Base-by-base conservation (phyloP, 2,329 filamentous ascomycete species). In the Aspergillus persii region DNA sequence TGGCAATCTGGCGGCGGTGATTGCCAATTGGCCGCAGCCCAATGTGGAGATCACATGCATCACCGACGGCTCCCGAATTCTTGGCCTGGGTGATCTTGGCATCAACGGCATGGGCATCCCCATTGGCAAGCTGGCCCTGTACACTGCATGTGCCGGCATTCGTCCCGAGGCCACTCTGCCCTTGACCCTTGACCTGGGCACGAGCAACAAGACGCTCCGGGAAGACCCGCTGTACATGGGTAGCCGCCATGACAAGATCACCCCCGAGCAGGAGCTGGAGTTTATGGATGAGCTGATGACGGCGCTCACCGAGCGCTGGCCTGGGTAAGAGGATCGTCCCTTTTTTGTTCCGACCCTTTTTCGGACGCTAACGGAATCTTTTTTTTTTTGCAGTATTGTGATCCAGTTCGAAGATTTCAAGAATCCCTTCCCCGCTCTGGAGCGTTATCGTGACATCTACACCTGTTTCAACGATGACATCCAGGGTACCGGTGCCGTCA, bases 401-500 rank as follows among this genome's bases (percentile, higher is more conserved):
- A 91, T 98, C 63, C 95, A 98, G 75, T 98, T 96, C 69, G 94
- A 98, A 76, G 95, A 98, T 74, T 98, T 96, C 78, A 96, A 98
- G 82, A 96, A 94, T 71, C 94, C 95, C 50, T 99, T 98, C 85
- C 89, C 90, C 63, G 94, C 96, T 71, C 85, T 98, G 46, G 90
- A 95, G 74, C 87, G 92, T 61, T 98, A 98, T 80, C 89, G 91
- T 68, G 83, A 93, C 74, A 85, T 83, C 65, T 94, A 96, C 83
- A 93, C 91, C 77, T 96, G 91, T 84, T 99, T 99, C 86, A 98
- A 98, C 77, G 95, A 98, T 73, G 94, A 99, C 74, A 95, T 99
- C 73, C 94, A 98, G 81, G 94, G 94, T 66, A 98, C 95, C 68
- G 95, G 95, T 68, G 92, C 94, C 63, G 95, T 99, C 71, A 92